phyloP scores from a whole-genome alignment of 1,284 basidiomycete genomes.

The Papiliotrema laurentii region DNA sequence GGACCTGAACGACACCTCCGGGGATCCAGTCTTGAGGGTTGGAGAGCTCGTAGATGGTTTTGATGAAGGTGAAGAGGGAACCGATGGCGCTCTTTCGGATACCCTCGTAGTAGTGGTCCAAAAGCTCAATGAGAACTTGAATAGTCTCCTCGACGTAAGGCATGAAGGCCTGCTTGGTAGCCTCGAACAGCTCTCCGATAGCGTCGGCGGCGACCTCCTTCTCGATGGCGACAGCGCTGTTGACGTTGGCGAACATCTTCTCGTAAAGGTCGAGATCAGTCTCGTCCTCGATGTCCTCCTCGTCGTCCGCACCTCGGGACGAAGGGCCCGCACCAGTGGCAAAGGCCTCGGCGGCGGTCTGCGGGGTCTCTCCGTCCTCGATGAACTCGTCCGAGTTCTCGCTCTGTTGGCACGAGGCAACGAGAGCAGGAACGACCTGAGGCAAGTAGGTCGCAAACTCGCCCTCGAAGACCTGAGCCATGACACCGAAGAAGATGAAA shows the following conservation, averaged over 20 bases:
- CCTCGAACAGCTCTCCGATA: slow-evolving; percentile 82
- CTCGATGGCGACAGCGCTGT: slow-evolving; percentile 95
- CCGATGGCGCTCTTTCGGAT: slow-evolving; percentile 93
- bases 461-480: slow-evolving; percentile 91
- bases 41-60: slow-evolving; percentile 88
- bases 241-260: slow-evolving; percentile 60
- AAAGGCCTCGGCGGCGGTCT: slow-evolving; percentile 51
- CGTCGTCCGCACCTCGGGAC: slow-evolving; percentile 54
- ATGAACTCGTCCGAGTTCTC: slow-evolving; percentile 63
- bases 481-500: slow-evolving; percentile 98
- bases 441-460: slow-evolving; percentile 88
- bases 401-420: slow-evolving; percentile 76
- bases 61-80: slow-evolving; percentile 82
- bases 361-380: slow-evolving; percentile 50
- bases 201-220: slow-evolving; percentile 99
- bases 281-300: slow-evolving; percentile 65
- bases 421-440: slow-evolving; percentile 78
- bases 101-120: slow-evolving; percentile 95
- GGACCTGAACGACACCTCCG: slow-evolving; percentile 57
- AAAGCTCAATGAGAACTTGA: slow-evolving; percentile 73
- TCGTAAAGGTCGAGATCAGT: slow-evolving; percentile 78
- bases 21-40: slow-evolving; percentile 76
- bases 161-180: slow-evolving; percentile 80
- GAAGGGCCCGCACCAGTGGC: slow-evolving; percentile 63
- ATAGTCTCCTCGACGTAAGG: slow-evolving; percentile 69